Conservation (phyloP, 2,329 filamentous ascomycete genomes). For the Neopestalotiopsis clavispora region DNA sequence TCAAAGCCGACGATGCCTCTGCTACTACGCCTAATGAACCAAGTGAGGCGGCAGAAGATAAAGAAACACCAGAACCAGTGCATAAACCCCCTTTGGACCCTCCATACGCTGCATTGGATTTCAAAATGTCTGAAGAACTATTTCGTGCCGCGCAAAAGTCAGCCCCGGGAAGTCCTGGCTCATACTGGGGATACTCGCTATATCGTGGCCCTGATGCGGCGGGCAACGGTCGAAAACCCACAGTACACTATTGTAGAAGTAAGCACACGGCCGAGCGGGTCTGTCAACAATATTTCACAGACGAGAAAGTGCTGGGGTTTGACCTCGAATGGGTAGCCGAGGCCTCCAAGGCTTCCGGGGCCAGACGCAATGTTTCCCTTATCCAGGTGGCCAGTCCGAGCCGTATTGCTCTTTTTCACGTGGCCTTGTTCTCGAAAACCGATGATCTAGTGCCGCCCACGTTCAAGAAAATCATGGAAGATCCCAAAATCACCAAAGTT, state of each 20-base stretch:
- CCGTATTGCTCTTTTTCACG: slow-evolving; percentile 80
- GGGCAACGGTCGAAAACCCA: slow-evolving; percentile 55
- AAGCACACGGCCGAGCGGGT: slow-evolving; percentile 70
- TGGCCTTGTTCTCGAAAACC: slow-evolving; percentile 65
- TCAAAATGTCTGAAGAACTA: slow-evolving; percentile 50
- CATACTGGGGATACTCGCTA: slow-evolving; percentile 71
- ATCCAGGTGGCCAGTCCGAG: slow-evolving; percentile 82
- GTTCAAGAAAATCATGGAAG: slow-evolving; percentile 74
- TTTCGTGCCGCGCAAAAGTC: slow-evolving; percentile 56
- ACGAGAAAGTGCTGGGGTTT: slow-evolving; percentile 78
- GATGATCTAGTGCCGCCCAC: slow-evolving; percentile 71
- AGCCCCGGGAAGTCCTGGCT: slow-evolving; percentile 46
- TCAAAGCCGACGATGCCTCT: not conserved
- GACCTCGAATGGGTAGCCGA: slow-evolving; percentile 83
- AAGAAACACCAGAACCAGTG: slow-evolving; percentile 20
- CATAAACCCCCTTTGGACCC: slow-evolving; percentile 19
- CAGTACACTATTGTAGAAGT: slow-evolving; percentile 79
- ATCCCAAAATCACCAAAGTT: slow-evolving; percentile 70
- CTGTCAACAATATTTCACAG: slow-evolving; percentile 66
- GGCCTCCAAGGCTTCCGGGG: slow-evolving; percentile 48
- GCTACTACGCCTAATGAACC: too few relatives aligned
- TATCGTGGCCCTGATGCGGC: slow-evolving; percentile 62
- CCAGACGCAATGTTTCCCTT: slow-evolving; percentile 76
- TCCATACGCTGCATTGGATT: slow-evolving; percentile 34
- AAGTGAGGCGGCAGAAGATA: not conserved